Conservation (phyloP, 345 rosid genomes). For the Pistacia vera region DNA sequence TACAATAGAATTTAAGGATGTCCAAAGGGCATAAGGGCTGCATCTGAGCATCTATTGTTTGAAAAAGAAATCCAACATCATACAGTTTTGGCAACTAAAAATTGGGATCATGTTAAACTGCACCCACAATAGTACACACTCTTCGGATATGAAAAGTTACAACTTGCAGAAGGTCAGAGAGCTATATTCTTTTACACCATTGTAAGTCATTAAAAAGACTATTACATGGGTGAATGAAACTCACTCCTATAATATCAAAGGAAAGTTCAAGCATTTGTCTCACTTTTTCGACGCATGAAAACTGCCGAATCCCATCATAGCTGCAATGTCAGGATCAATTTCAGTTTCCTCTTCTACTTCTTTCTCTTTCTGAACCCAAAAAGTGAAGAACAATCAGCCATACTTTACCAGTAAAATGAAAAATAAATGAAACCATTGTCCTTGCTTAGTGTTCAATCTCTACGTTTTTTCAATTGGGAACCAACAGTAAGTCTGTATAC, state of each 20-base stretch:
- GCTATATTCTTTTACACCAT: not conserved
- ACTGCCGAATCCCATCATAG: constrained; percentile 97
- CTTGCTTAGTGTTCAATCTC: too few relatives aligned
- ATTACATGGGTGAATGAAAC: not conserved
- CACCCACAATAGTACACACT: not conserved
- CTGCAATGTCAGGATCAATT: constrained; percentile 91
- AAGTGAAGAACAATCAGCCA: constrained; percentile 2
- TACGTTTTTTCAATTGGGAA: too few relatives aligned
- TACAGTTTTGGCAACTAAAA: not conserved
- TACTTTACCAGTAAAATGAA: not conserved
- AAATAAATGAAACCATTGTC: too few relatives aligned
- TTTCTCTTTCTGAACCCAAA: constrained; percentile 72
- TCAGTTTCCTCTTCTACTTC: constrained; percentile 77
- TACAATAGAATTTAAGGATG: too few relatives aligned
- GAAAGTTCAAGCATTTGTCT: not conserved
- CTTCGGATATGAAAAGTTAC: not conserved
- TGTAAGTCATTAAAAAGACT: not conserved
- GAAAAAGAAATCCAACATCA: too few relatives aligned
- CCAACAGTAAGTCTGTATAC: too few relatives aligned
- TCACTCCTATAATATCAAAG: not conserved
- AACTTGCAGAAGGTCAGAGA: not conserved
- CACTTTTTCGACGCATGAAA: constrained; percentile 82
- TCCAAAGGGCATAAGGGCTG: too few relatives aligned
- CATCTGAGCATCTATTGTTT: too few relatives aligned
- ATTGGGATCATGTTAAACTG: not conserved